A percentile compares a stretch with the other conserved stretches of the same genome.
Conservation (phyloP, 1,139 yeast species). For the Sugiyamaella xylanicola region DNA sequence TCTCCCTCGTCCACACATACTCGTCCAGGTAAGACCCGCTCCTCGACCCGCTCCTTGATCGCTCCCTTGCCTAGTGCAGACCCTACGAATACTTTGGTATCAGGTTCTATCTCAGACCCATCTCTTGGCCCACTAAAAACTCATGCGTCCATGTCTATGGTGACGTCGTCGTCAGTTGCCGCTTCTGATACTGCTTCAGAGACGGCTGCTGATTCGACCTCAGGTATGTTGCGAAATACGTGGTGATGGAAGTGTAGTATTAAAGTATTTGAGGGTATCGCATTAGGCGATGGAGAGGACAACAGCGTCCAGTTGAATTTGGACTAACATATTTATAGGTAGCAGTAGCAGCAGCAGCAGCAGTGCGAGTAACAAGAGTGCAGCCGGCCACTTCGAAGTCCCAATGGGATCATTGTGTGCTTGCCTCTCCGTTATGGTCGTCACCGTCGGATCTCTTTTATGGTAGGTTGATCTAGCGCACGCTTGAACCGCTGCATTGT, state of each 20-base stretch:
- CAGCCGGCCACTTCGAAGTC: constrained; percentile 5
- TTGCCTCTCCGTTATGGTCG: constrained; percentile 5
- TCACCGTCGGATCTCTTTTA: constrained; percentile 5
- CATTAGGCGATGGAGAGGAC: not conserved
- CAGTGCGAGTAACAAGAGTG: constrained; percentile 4
- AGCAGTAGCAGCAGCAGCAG: constrained; percentile 1
- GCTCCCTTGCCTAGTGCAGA: not conserved
- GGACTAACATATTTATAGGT: not conserved
- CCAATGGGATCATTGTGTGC: constrained; percentile 10
- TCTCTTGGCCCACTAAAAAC: too few species aligned
- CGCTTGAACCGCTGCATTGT: not conserved
- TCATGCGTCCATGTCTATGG: too few species aligned
- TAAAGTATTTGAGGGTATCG: not conserved
- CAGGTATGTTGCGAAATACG: not conserved
- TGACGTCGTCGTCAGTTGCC: not conserved
- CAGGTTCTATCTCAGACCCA: too few species aligned
- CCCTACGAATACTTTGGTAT: not conserved
- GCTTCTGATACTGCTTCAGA: not conserved
- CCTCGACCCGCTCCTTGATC: not conserved
- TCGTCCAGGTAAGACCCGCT: constrained; percentile 3
- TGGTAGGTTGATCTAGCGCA: constrained; percentile 2
- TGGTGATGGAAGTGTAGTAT: not conserved
- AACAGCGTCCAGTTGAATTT: not conserved
- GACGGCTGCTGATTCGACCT: not conserved
- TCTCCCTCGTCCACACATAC: constrained; percentile 4